Evolutionary conservation across 257 asterid genomes (phyloP).

Genomic region (Vinca minor): DNA sequence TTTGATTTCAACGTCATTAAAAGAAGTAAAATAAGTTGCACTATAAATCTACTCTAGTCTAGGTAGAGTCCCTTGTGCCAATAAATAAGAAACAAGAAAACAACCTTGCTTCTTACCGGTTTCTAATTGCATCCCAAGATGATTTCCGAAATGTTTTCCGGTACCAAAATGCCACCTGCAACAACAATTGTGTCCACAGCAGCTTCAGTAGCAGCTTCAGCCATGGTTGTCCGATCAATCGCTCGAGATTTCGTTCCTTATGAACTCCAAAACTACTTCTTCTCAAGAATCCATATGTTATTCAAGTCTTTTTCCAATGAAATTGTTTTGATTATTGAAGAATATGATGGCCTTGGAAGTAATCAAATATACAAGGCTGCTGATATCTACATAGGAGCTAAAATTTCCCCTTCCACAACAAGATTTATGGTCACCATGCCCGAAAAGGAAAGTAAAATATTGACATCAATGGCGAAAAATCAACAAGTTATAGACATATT

Average conservation of each 20-base stretch:
- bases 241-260: constrained; percentile 33
- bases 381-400: constrained; percentile 33
- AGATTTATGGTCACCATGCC: constrained; percentile 32
- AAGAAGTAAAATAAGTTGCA: too few species aligned
- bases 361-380: constrained; percentile 40
- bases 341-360: constrained; percentile 28
- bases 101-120: too few species aligned
- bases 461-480: constrained; percentile 27
- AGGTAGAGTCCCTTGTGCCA: too few species aligned
- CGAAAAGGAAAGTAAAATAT: constrained; percentile 31
- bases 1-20: too few species aligned
- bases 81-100: too few species aligned
- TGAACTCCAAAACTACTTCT: constrained; percentile 30
- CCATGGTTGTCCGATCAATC: constrained; percentile 39
- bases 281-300: constrained; percentile 14
- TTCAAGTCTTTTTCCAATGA: constrained; percentile 30
- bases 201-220: constrained; percentile 48
- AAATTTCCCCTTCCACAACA: constrained; percentile 22
- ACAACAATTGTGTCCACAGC: constrained; percentile 32
- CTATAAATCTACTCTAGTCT: too few species aligned
- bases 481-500: constrained; percentile 27
- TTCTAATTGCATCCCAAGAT: neutral
- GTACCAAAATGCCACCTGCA: constrained; percentile 30
- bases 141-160: constrained; percentile 28
- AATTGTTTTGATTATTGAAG: constrained; percentile 31